Conservation (phyloP, 2,329 filamentous ascomycete species). For the Beauveria scarabaeidicola region DNA sequence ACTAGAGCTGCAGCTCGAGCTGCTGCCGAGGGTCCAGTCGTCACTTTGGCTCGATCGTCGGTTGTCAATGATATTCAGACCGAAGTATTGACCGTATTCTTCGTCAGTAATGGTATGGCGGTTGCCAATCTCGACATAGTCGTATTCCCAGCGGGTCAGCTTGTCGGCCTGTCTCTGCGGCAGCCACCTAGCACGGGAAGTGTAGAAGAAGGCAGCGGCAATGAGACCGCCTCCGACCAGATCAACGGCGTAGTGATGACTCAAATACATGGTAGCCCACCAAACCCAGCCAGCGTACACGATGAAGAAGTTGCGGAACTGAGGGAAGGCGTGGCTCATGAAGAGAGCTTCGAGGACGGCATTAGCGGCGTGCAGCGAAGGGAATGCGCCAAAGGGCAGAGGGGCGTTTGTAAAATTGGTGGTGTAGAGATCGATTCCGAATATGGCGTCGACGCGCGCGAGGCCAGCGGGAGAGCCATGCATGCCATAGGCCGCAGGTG, state of each 20-base stretch:
- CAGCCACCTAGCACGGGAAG: slow-evolving; percentile 70
- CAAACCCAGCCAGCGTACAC: slow-evolving; percentile 87
- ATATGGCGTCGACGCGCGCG: slow-evolving; percentile 78
- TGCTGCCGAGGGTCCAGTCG: slow-evolving; percentile 84
- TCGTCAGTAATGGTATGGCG: slow-evolving; percentile 34
- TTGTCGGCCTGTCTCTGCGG: slow-evolving; percentile 79
- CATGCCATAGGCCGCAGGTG: slow-evolving; percentile 88
- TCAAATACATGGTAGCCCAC: slow-evolving; percentile 98
- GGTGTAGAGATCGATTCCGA: slow-evolving; percentile 88
- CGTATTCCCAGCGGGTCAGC: slow-evolving; percentile 87
- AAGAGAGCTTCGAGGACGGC: slow-evolving; percentile 86
- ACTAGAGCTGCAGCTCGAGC: slow-evolving; percentile 51
- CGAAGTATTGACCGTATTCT: slow-evolving; percentile 38
- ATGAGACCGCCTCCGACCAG: slow-evolving; percentile 77
- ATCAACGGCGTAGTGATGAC: slow-evolving; percentile 94
- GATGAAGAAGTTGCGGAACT: slow-evolving; percentile 69
- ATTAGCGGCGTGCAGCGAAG: slow-evolving; percentile 82
- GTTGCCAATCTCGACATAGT: slow-evolving; percentile 82
- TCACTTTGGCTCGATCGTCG: slow-evolving; percentile 55
- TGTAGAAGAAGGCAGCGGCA: slow-evolving; percentile 72
- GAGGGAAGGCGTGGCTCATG: slow-evolving; percentile 87
- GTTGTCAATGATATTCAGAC: slow-evolving; percentile 36
- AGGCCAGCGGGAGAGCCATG: slow-evolving; percentile 81
- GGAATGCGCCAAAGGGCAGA: slow-evolving; percentile 90
- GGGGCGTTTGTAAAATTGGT: slow-evolving; percentile 85